phyloP scores from a whole-genome alignment of 371 early-diverging fungal genomes.

The Mucor irregularis region DNA sequence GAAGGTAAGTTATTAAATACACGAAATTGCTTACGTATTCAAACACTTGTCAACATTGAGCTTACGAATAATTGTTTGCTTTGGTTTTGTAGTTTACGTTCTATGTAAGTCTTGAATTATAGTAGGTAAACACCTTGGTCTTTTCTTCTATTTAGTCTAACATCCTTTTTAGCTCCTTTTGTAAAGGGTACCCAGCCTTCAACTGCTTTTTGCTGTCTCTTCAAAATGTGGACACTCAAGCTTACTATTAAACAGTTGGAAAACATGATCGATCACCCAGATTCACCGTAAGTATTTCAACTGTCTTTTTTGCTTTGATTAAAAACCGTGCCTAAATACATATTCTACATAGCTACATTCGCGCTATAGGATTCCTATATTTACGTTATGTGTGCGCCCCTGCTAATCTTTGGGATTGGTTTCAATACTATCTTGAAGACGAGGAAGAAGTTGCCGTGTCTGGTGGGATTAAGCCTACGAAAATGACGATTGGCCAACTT shows the following conservation, averaged over 20 bases:
- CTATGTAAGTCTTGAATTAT: constrained; percentile 13
- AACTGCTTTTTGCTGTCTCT: constrained; percentile 84
- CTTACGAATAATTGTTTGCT: constrained; percentile 2
- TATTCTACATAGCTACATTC: constrained; percentile 59
- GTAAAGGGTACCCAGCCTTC: constrained; percentile 80
- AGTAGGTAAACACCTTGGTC: no score
- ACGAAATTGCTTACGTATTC: background rate
- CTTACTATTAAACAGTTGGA: constrained; percentile 79
- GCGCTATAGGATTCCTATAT: constrained; percentile 85
- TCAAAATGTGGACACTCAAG: constrained; percentile 83
- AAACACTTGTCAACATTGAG: background rate
- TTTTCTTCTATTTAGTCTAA: background rate
- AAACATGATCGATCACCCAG: constrained; percentile 73
- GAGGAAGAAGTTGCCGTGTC: constrained; percentile 72
- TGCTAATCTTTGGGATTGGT: constrained; percentile 83
- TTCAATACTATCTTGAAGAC: constrained; percentile 77
- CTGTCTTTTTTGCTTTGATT: background rate
- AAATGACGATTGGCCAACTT: constrained; percentile 72
- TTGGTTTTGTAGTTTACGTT: constrained; percentile 28
- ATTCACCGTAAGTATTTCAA: constrained; percentile 69
- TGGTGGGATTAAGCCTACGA: constrained; percentile 62
- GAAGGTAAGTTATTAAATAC: constrained; percentile 47
- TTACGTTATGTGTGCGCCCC: constrained; percentile 85
- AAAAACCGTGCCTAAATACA: background rate
- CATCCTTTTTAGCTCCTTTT: constrained; percentile 68